Base-by-base conservation (phyloP, 768 basidiomycete species). In the Neoboletus brunneissimus region DNA sequence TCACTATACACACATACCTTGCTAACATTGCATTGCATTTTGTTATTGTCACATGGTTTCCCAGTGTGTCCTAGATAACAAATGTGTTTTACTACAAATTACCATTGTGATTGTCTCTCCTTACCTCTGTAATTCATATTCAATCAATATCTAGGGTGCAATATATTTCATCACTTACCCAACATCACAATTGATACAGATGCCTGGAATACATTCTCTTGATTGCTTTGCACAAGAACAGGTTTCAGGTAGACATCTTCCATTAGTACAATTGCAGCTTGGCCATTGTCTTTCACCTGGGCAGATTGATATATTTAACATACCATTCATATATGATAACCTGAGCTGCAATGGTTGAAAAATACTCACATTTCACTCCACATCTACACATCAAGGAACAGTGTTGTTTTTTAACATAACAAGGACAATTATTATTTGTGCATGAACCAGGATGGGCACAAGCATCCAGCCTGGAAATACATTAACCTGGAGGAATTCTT, bases 171-270 rank as follows among this genome's bases (percentile, higher is more conserved):
- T 37, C 8, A 65, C 70, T 60, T 51, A 77, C 78, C 75, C 69
- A 53, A 79, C 75, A 66, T 77, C 68, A 58, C 82, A 84, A 1
- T 45, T 61, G 0, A 59, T 32, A 62, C 84, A 86, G 5, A 79
- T 51, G 11, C 81, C 81, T 18, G 83, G 83, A 56, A 80, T 75
- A 57, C 84, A 86, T 64, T 85, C 83, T 47, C 79, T 71, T 0
- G 27, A 41, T 0, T 62, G 25, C 7, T 37, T 48, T 1, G 34
- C 50, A 66, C 84, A 85, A 1, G 63, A 37, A 60, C 83, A 85
- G 4, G 34, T 53, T 0, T 47, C 40, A 1, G 5, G 7, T 11
- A 23, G 29, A 40, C 65, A 67, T 55, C 66, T 65, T 37, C 82
- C 82, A 56, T 20, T 51, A 4, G 29, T 10, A 43, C 58, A 58